phyloP scores from a whole-genome alignment of 305 asterid species.

The Fraxinus xanthoxyloides region DNA sequence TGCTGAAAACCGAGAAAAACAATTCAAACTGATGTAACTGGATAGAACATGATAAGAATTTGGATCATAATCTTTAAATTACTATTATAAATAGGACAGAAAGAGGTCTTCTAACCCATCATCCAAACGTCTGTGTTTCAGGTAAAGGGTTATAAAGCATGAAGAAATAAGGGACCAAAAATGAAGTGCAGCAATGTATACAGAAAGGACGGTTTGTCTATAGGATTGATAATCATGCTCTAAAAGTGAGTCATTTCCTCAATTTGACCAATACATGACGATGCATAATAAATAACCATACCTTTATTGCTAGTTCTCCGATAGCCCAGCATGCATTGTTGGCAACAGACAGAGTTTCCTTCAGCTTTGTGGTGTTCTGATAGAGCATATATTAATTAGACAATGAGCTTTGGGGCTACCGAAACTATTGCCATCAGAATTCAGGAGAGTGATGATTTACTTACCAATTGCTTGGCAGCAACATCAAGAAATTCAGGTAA shows the following conservation, averaged over 20 bases:
- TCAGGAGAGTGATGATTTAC: conserved; percentile 24
- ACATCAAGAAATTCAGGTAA: conserved; percentile 79
- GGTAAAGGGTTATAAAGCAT: conserved; percentile 8
- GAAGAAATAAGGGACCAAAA: conserved; percentile 4
- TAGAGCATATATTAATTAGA: conserved; percentile 20
- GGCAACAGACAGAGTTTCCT: conserved; percentile 87
- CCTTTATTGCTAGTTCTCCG: conserved; percentile 97
- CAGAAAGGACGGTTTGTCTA: conserved; percentile 10
- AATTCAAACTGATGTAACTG: background rate
- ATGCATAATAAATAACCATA: conserved; percentile 27
- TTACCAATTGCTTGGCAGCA: conserved; percentile 93
- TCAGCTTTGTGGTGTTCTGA: conserved; percentile 79
- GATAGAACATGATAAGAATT: background rate
- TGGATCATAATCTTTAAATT: background rate
- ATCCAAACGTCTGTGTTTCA: background rate
- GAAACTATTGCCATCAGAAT: conserved; percentile 5
- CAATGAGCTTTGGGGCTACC: conserved; percentile 16
- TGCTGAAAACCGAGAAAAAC: background rate
- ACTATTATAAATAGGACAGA: background rate
- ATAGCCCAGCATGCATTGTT: conserved; percentile 99
- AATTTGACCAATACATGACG: background rate
- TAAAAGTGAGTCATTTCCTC: background rate
- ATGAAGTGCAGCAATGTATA: background rate
- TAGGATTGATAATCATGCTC: conserved; percentile 13
- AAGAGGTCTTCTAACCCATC: background rate